Percentiles rank a stretch among this genome's conserved stretches.
phyloP scores from a whole-genome alignment of 2,329 filamentous ascomycete species.

The Ophiostoma sp. region DNA sequence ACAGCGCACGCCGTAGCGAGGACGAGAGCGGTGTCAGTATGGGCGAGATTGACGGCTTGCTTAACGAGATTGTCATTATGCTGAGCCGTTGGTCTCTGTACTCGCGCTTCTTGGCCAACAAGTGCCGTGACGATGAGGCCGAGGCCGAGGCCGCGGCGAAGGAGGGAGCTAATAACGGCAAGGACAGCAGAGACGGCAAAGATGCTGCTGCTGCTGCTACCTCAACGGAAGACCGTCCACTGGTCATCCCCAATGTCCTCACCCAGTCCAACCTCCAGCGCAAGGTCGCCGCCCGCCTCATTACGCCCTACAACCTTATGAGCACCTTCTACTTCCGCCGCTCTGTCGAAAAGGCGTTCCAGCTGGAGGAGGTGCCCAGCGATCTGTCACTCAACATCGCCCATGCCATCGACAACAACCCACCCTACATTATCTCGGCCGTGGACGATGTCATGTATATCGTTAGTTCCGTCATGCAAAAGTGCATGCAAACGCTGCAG shows the following conservation, averaged over 20 bases:
- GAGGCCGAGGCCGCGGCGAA: background rate
- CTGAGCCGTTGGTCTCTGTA: slow-evolving; percentile 91
- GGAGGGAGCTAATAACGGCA: background rate
- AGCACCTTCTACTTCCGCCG: slow-evolving; percentile 95
- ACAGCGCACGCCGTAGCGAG: slow-evolving; percentile 63
- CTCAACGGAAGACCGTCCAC: slow-evolving; percentile 52
- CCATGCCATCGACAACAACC: slow-evolving; percentile 66
- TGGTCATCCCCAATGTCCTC: slow-evolving; percentile 72
- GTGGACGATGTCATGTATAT: slow-evolving; percentile 99
- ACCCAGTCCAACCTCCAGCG: slow-evolving; percentile 74
- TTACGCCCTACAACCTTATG: slow-evolving; percentile 84
- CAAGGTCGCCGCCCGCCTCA: slow-evolving; percentile 74
- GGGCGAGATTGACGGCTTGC: slow-evolving; percentile 86
- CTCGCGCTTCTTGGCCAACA: slow-evolving; percentile 81
- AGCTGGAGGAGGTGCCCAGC: slow-evolving; percentile 83
- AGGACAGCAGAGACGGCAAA: background rate
- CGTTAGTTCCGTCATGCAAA: slow-evolving; percentile 85
- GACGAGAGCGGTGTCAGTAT: slow-evolving; percentile 95
- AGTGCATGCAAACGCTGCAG: slow-evolving; percentile 84
- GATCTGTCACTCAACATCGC: slow-evolving; percentile 76
- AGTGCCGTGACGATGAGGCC: slow-evolving; percentile 60
- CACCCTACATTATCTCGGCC: slow-evolving; percentile 89
- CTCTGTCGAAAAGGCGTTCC: slow-evolving; percentile 96
- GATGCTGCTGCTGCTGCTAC: background rate
- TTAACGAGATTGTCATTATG: slow-evolving; percentile 90